Percentiles rank a stretch among this genome's conserved stretches.
These are phyloP conservation scores for Talaromyces proteolyticus DNA, from an alignment of 495 filamentous ascomycete genomes.

Conservation along the genomic window DNA sequence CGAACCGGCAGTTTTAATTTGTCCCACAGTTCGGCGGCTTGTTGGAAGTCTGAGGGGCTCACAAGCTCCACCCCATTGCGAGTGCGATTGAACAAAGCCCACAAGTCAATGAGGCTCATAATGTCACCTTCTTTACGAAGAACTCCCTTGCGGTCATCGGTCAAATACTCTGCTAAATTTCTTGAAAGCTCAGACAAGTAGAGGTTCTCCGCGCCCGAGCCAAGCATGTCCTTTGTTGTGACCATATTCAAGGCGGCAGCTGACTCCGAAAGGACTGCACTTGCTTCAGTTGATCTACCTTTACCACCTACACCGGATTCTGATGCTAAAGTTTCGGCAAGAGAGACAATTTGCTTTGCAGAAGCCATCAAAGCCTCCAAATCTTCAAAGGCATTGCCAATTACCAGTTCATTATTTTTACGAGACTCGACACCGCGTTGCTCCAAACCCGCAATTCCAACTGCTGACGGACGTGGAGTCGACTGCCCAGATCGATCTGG, in stretches of 20 bases:
- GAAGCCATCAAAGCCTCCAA: slow-evolving; percentile 95
- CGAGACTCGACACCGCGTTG: slow-evolving; percentile 73
- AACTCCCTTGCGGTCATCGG: slow-evolving; percentile 79
- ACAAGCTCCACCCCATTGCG: slow-evolving; percentile 91
- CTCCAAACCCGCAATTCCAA: slow-evolving; percentile 92
- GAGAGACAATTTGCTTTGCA: slow-evolving; percentile 88
- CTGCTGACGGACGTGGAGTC: slow-evolving; percentile 49
- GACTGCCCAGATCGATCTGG: slow-evolving; percentile 2
- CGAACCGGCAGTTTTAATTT: slow-evolving; percentile 82
- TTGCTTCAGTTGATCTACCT: slow-evolving; percentile 57
- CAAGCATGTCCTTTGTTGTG: slow-evolving; percentile 88
- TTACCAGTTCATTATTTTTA: slow-evolving; percentile 87
- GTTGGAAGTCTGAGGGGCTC: slow-evolving; percentile 86
- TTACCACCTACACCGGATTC: slow-evolving; percentile 54
- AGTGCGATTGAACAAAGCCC: slow-evolving; percentile 96
- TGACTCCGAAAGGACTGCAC: slow-evolving; percentile 72
- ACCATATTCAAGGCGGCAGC: slow-evolving; percentile 80
- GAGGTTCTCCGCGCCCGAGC: slow-evolving; percentile 49
- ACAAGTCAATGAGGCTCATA: slow-evolving; percentile 90
- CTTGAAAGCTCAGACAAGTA: slow-evolving; percentile 76
- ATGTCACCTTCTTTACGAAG: slow-evolving; percentile 84
- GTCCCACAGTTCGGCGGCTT: slow-evolving; percentile 83
- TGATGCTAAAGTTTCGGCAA: slow-evolving; percentile 81
- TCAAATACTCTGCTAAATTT: slow-evolving; percentile 89
- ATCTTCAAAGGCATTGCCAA: slow-evolving; percentile 93